Conservation (phyloP, 306 rosid species). For the Hippophae gyantsensis region DNA sequence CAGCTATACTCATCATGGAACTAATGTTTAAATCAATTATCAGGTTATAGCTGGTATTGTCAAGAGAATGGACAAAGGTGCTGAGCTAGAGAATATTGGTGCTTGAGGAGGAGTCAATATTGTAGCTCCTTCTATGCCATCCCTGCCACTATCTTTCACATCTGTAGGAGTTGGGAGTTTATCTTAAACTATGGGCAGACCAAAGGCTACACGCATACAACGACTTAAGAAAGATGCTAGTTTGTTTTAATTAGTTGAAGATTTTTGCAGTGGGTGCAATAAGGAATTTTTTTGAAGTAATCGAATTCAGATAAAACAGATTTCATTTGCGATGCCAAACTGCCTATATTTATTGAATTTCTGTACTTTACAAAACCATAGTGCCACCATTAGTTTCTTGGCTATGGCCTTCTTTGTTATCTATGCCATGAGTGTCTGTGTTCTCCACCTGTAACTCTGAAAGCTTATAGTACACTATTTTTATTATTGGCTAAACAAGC, state of each 20-base stretch:
- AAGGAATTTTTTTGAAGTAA: neutral
- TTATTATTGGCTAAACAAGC: too few species aligned
- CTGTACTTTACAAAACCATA: neutral
- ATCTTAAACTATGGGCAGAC: too few species aligned
- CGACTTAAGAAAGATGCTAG: neutral
- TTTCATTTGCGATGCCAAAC: too few species aligned
- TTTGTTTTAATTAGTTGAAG: neutral
- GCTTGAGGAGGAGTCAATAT: constrained; percentile 35
- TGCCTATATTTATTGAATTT: too few species aligned
- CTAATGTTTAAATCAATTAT: constrained; percentile 2
- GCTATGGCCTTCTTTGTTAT: too few species aligned
- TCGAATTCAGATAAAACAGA: too few species aligned
- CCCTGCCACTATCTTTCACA: constrained; percentile 5
- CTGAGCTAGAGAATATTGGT: constrained; percentile 61
- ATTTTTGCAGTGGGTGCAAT: neutral
- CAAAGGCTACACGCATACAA: neutral
- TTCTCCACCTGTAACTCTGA: too few species aligned
- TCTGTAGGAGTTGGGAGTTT: neutral
- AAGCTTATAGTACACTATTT: too few species aligned
- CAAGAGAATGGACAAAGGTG: constrained; percentile 75
- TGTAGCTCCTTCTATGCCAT: constrained; percentile 7
- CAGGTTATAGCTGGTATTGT: constrained; percentile 93
- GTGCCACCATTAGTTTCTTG: too few species aligned
- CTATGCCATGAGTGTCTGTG: too few species aligned
- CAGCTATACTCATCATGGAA: neutral